Evolutionary conservation across 1,284 basidiomycete genomes (phyloP).

Genomic region (Polyporus tsugae): DNA sequence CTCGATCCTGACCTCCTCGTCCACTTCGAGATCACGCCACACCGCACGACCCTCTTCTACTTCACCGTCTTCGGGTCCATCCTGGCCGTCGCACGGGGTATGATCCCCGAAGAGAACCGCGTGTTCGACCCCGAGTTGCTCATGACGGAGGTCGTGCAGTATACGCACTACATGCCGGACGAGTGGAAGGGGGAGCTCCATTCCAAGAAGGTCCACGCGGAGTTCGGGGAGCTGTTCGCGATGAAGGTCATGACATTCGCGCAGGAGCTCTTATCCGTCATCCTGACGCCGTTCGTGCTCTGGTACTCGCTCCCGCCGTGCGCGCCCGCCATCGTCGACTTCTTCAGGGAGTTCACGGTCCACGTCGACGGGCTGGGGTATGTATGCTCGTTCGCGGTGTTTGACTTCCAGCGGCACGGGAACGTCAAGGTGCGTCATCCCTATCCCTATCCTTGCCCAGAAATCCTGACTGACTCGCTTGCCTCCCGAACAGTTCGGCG

Average conservation of each 20-base stretch:
- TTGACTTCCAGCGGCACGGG: slow-evolving; percentile 93
- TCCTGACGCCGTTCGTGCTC: slow-evolving; percentile 93
- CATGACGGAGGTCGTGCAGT: slow-evolving; percentile 90
- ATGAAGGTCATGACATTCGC: slow-evolving; percentile 90
- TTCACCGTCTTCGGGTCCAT: slow-evolving; percentile 89
- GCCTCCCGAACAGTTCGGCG: slow-evolving; percentile 68
- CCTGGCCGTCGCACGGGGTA: slow-evolving; percentile 89
- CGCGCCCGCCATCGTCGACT: slow-evolving; percentile 91
- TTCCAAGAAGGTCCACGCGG: slow-evolving; percentile 87
- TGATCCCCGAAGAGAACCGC: slow-evolving; percentile 94
- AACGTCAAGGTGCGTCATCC: slow-evolving; percentile 75
- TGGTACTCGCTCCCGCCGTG: slow-evolving; percentile 92
- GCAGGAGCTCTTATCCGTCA: slow-evolving; percentile 89
- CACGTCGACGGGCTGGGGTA: slow-evolving; percentile 97
- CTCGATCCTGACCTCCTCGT: slow-evolving; percentile 93
- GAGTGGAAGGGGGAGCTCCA: slow-evolving; percentile 93
- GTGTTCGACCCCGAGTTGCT: slow-evolving; percentile 94
- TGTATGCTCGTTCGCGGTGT: slow-evolving; percentile 98
- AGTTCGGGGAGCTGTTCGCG: slow-evolving; percentile 89
- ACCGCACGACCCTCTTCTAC: slow-evolving; percentile 94
- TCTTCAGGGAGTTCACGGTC: slow-evolving; percentile 96
- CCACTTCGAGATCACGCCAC: slow-evolving; percentile 94
- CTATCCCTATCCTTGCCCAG: background rate
- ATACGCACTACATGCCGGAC: slow-evolving; percentile 95
- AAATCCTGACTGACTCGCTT: background rate